These are phyloP conservation scores for Candida maesae DNA, from an alignment of 805 yeast genomes.

Conservation along the genomic window DNA sequence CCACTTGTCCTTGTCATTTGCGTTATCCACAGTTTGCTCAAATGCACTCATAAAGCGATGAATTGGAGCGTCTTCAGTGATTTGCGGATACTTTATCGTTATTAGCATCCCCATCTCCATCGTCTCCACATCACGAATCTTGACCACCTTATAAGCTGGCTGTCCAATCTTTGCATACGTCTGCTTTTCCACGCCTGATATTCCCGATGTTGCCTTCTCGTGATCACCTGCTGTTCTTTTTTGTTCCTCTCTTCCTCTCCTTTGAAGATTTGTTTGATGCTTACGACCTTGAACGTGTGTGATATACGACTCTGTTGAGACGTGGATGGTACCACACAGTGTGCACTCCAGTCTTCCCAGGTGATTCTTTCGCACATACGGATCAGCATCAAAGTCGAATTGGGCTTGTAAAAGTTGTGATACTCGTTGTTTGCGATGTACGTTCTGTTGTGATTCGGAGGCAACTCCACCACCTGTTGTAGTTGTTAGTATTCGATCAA, in stretches of 20 bases:
- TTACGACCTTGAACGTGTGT: constrained; percentile 82
- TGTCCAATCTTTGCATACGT: constrained; percentile 48
- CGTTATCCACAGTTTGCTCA: constrained; percentile 57
- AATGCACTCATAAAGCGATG: constrained; percentile 74
- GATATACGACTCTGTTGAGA: constrained; percentile 73
- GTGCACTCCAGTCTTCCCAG: constrained; percentile 83
- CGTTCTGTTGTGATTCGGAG: constrained; percentile 62
- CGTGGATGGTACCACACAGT: constrained; percentile 79
- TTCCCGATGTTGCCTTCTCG: constrained; percentile 28
- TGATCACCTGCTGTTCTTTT: constrained; percentile 1
- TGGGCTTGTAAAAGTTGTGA: constrained; percentile 48
- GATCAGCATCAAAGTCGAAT: constrained; percentile 57
- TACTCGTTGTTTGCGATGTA: constrained; percentile 57
- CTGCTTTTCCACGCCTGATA: constrained; percentile 19
- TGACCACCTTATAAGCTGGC: constrained; percentile 67
- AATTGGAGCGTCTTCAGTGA: constrained; percentile 49
- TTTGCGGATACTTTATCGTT: constrained; percentile 52
- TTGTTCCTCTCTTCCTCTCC: constrained; percentile 43
- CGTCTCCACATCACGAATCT: constrained; percentile 60
- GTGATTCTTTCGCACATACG: constrained; percentile 80
- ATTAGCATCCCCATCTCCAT: constrained; percentile 62
- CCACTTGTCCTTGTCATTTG: constrained; percentile 38
- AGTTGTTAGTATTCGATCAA: constrained; percentile 5
- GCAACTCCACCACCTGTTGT: constrained; percentile 72
- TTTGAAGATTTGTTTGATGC: constrained; percentile 70